Evolutionary conservation across 108 stramenopile species (phyloP).

Genomic region (Discostella stelligeroides): DNA sequence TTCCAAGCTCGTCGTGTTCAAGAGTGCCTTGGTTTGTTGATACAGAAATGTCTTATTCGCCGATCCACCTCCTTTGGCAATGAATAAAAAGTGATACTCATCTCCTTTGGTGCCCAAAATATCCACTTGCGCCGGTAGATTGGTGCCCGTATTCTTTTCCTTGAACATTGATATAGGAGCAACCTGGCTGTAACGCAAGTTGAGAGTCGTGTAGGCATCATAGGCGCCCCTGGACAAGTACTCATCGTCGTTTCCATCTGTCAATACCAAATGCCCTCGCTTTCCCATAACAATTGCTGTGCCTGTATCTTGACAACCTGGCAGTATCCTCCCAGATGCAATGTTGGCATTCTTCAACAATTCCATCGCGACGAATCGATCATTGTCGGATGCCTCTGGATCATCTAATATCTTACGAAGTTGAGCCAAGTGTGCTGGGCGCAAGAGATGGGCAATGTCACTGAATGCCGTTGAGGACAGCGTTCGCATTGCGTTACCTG

Average conservation of each 20-base stretch:
- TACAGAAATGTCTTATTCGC: constrained; percentile 97
- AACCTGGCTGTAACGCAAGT: constrained; percentile 92
- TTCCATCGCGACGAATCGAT: constrained; percentile 95
- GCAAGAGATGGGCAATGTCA: constrained; percentile 94
- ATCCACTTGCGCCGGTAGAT: constrained; percentile 95
- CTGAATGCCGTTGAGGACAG: constrained; percentile 77
- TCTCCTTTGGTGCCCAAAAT: constrained; percentile 83
- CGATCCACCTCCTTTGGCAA: constrained; percentile 97
- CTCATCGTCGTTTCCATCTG: constrained; percentile 95
- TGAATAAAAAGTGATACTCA: constrained; percentile 93
- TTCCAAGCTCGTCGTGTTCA: constrained; percentile 88
- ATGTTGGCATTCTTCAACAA: constrained; percentile 96
- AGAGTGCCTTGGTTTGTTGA: constrained; percentile 95
- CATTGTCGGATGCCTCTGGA: constrained; percentile 93
- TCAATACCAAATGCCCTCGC: constrained; percentile 89
- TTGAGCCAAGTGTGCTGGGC: constrained; percentile 89
- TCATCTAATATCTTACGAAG: constrained; percentile 94
- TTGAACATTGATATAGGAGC: constrained; percentile 95
- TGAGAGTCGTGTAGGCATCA: constrained; percentile 90
- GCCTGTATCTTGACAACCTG: constrained; percentile 97
- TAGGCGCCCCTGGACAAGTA: constrained; percentile 87
- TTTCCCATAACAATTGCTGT: constrained; percentile 95
- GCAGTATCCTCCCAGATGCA: constrained; percentile 87
- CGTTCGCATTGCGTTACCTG: constrained; percentile 56
- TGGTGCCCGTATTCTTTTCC: constrained; percentile 93